Conservation (phyloP, 2,329 filamentous ascomycete genomes). For the Orbilia oligospora region DNA sequence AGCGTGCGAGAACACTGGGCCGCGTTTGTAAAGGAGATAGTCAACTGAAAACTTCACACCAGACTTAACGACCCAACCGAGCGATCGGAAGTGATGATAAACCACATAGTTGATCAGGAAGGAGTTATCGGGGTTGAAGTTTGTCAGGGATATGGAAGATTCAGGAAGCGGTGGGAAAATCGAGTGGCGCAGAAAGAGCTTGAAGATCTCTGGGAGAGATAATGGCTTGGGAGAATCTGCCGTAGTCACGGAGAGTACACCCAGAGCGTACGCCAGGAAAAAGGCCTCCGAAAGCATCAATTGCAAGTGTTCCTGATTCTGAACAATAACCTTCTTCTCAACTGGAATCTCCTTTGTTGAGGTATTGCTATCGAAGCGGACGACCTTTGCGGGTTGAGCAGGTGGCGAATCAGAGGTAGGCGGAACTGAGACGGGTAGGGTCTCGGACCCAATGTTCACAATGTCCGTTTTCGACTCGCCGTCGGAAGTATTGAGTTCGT, state of each 20-base stretch:
- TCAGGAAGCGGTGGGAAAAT: constrained; percentile 75
- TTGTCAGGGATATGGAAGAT: constrained; percentile 25
- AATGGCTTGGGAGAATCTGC: constrained; percentile 66
- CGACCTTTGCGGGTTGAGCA: constrained; percentile 29
- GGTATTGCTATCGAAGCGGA: constrained; percentile 30
- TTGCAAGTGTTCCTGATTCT: constrained; percentile 87
- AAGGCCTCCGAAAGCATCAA: constrained; percentile 91
- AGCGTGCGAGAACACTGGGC: constrained; percentile 93
- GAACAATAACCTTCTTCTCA: constrained; percentile 64
- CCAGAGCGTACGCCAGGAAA: constrained; percentile 86
- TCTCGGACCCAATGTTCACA: neutral
- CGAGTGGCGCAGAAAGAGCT: constrained; percentile 78
- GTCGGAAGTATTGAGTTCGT: constrained; percentile 34
- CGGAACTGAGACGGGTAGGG: neutral
- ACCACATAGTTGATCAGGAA: constrained; percentile 90
- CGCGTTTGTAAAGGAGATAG: constrained; percentile 92
- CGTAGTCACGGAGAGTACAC: constrained; percentile 75
- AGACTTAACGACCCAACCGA: constrained; percentile 93
- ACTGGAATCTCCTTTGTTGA: constrained; percentile 26
- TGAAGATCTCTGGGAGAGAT: constrained; percentile 74
- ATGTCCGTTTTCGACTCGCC: neutral
- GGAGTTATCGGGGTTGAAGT: constrained; percentile 79
- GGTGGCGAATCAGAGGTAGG: neutral
- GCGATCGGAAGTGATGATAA: constrained; percentile 95
- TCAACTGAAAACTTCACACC: constrained; percentile 97